Base-by-base conservation (phyloP, 2,329 filamentous ascomycete species). In the Colletotrichum abscissum region DNA sequence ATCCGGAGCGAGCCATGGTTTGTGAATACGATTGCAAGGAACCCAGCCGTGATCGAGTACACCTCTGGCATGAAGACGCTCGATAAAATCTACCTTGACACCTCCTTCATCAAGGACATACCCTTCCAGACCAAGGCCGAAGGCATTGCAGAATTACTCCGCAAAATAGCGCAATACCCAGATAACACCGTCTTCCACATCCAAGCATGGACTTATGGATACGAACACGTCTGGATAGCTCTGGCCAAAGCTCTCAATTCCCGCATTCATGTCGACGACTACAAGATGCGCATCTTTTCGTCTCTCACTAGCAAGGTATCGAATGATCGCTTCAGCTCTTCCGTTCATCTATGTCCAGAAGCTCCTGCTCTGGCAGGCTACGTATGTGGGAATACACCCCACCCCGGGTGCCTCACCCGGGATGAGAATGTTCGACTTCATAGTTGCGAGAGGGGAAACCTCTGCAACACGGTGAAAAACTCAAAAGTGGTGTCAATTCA, bases 201-300 rank as follows among this genome's bases (percentile, higher is more conserved):
- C 58, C 90, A 95, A 69, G 90, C 95, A 1, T 98, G 95, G 95
- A 98, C 96, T 0, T 97, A 97, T 79, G 88, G 88, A 0, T 98
- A 98, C 75, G 95, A 98, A 80, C 93, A 97, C 65, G 95, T 98
- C 0, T 98, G 95, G 95, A 86, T 95, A 72, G 93, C 94, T 0
- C 83, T 98, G 0, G 92, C 95, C 0, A 89, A 91, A 26, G 90
- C 91, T 12, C 84, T 98, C 0, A 83, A 89, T 6, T 92, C 92
- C 3, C 88, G 87, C 86, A 89, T 98, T 2, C 96, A 98, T 77
- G 90, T 98, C 3, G 95, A 97, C 79, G 85, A 90, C 19, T 98
- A 98, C 79, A 94, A 95, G 76, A 86, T 92, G 78, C 83, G 87
- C 1, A 86, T 98, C 0, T 98, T 97, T 78, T 85, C 85, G 54